Percentiles rank a stretch among this genome's conserved stretches.
Evolutionary conservation across 192 early-diverging fungal species (phyloP).

Genomic region (Gamsiella multidivaricata): DNA sequence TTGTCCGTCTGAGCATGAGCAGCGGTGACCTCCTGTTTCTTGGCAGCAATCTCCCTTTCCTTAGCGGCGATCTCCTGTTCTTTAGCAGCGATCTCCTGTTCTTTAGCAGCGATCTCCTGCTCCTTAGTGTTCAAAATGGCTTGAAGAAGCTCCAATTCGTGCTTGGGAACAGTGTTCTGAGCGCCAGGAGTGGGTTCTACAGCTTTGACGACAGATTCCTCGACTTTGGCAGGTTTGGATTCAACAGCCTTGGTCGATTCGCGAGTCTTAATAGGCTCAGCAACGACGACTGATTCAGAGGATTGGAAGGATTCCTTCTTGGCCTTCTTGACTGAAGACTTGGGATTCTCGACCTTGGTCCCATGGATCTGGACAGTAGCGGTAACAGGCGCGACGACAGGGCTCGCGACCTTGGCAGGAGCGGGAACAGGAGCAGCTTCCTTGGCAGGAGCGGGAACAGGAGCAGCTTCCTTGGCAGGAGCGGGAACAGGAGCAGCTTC

Average conservation of each 20-base stretch:
- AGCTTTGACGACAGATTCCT: conserved; percentile 12
- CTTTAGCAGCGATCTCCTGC: conserved; percentile 19
- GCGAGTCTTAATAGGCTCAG: conserved; percentile 15
- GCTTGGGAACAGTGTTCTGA: conserved; percentile 22
- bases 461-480: conserved; percentile 9
- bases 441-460: neutral
- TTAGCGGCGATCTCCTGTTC: conserved; percentile 26
- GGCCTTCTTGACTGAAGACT: conserved; percentile 19
- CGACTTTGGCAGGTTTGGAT: neutral
- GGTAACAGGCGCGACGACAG: conserved; percentile 9
- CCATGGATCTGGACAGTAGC: too few relatives aligned
- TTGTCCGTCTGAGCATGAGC: conserved; percentile 16
- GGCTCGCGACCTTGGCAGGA: conserved; percentile 6
- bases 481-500: neutral
- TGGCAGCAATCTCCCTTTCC: conserved; percentile 22
- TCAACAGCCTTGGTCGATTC: conserved; percentile 10
- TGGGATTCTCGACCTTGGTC: conserved; percentile 26
- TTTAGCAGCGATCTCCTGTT: conserved; percentile 21
- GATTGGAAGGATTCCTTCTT: conserved; percentile 6
- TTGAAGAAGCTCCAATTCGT: conserved; percentile 40
- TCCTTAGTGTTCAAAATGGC: conserved; percentile 25
- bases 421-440: neutral
- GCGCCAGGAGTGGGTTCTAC: conserved; percentile 2
- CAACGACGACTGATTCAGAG: neutral
- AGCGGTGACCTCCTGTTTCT: conserved; percentile 13